phyloP scores from a whole-genome alignment of 768 basidiomycete genomes.

The Flagelloscypha sp. region DNA sequence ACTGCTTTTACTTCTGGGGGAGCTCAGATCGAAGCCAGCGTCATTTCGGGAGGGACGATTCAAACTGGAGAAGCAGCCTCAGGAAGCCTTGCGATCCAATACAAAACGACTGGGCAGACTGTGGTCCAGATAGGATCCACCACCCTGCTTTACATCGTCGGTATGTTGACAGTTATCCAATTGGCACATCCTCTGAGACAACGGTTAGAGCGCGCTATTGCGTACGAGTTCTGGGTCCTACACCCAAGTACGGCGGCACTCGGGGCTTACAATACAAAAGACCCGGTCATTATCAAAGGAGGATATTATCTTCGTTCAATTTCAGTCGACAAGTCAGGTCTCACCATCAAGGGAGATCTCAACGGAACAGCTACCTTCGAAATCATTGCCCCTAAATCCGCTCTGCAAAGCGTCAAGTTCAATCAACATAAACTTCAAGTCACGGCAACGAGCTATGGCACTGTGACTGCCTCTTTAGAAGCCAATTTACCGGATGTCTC shows the following conservation, averaged over 20 bases:
- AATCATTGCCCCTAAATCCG: constrained; percentile 35
- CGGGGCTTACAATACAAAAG: constrained; percentile 28
- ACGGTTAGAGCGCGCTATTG: constrained; percentile 34
- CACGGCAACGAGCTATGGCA: constrained; percentile 33
- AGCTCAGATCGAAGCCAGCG: constrained; percentile 19
- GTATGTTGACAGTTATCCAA: constrained; percentile 17
- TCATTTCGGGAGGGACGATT: constrained; percentile 29
- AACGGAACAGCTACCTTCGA: constrained; percentile 36
- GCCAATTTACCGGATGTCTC: constrained; percentile 25
- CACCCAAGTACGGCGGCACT: constrained; percentile 31
- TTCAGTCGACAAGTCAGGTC: constrained; percentile 23
- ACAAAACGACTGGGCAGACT: constrained; percentile 37
- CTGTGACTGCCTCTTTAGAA: constrained; percentile 24
- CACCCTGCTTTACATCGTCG: constrained; percentile 36
- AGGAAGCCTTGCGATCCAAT: constrained; percentile 33
- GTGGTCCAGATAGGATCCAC: constrained; percentile 34
- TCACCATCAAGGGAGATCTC: constrained; percentile 36
- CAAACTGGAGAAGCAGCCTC: constrained; percentile 27
- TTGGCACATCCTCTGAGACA: constrained; percentile 2
- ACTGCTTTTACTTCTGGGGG: constrained; percentile 34
- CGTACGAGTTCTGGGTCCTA: constrained; percentile 45
- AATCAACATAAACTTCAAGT: constrained; percentile 29
- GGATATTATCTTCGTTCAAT: constrained; percentile 39
- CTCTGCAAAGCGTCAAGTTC: constrained; percentile 32
- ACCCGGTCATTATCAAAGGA: constrained; percentile 40